Evolutionary conservation across 108 stramenopile genomes (phyloP), one percentile per base, ranked within the genome.

Genomic region (Pseudonitzschia pungens): DNA sequence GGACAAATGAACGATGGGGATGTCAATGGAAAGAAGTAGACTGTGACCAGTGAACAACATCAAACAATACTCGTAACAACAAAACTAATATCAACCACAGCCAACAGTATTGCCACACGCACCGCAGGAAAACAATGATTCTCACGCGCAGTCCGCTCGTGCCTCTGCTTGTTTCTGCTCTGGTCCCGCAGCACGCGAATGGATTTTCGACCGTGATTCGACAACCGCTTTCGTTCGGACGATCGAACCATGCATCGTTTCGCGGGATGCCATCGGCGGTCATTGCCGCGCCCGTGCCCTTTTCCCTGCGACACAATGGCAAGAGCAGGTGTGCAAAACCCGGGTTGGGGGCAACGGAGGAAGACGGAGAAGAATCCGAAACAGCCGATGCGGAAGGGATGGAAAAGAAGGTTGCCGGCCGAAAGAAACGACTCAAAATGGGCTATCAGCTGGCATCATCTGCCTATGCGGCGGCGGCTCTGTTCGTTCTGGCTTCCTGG

Each of bases 351-450:
- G 60, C 60, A 33, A 62, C 32, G 15, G 60, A 18, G 18, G 32
- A 33, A 31, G 60, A 33, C 4, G 36, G 16, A 40, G 29, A 26
- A 62, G 60, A 62, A 62, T 16, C 60, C n/a, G 60, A 62, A 33
- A 33, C 27, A 21, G 60, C 8, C 9, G 60, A 62, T 2, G 24
- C 12, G 27, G 18, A 4, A 65, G 21, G n/a, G 22, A 26, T 67
- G 21, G 58, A 43, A 4, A 68, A 69, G 24, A 70, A 70, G 58
- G 27, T 77, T 56, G 66, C 67, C 43, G 81, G 81, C 40, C 74
- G 84, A 22, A 85, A 85, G 57, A 79, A 80, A 18, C 71, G 84
- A 36, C 70, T 85, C 16, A 57, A 70, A n/a, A 29, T 71, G 24
- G 84, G 84, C 41, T 85, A 85, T 66, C 70, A 66, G 54, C 71